Percentiles rank a stretch among this genome's conserved stretches.
Evolutionary conservation across 2,329 filamentous ascomycete genomes (phyloP).

Genomic region (Epichloe glyceriae): DNA sequence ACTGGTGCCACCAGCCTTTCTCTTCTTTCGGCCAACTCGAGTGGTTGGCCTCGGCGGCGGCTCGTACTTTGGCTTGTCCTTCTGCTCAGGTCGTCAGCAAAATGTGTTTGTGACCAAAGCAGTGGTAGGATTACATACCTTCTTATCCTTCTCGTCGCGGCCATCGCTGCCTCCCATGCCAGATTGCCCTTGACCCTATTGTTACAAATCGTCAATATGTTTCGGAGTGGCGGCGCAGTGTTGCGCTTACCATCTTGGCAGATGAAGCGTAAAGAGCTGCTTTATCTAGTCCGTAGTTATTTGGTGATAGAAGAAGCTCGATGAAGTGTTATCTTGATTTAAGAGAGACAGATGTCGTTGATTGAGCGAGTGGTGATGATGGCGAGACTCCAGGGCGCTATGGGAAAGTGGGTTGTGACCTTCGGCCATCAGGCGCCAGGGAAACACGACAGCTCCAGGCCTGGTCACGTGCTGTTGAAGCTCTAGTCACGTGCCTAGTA

Average conservation of each 20-base stretch:
- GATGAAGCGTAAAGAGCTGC: conserved; percentile 17
- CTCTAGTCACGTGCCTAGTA: not conserved
- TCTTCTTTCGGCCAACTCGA: conserved; percentile 96
- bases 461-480: not conserved
- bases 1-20: conserved; percentile 84
- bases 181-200: conserved; percentile 72
- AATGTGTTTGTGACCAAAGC: not conserved
- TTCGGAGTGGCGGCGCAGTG: not conserved
- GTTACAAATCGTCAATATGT: not conserved
- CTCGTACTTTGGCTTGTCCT: conserved; percentile 99
- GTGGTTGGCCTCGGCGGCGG: conserved; percentile 94
- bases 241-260: conserved; percentile 23
- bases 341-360: conserved; percentile 5
- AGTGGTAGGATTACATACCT: conserved; percentile 40
- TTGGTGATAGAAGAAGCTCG: not conserved
- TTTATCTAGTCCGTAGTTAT: not conserved
- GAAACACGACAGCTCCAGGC: conserved; percentile 29
- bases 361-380: conserved; percentile 9
- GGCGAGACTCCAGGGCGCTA: conserved; percentile 12
- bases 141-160: conserved; percentile 84
- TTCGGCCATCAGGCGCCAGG: conserved; percentile 28
- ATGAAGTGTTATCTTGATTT: not conserved
- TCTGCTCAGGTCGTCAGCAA: conserved; percentile 40
- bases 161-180: conserved; percentile 72
- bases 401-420: conserved; percentile 13